Percentiles rank a stretch among this genome's conserved stretches.
These are phyloP conservation scores for Gentiana straminea DNA, from an alignment of 257 asterid species.

Conservation along the genomic window DNA sequence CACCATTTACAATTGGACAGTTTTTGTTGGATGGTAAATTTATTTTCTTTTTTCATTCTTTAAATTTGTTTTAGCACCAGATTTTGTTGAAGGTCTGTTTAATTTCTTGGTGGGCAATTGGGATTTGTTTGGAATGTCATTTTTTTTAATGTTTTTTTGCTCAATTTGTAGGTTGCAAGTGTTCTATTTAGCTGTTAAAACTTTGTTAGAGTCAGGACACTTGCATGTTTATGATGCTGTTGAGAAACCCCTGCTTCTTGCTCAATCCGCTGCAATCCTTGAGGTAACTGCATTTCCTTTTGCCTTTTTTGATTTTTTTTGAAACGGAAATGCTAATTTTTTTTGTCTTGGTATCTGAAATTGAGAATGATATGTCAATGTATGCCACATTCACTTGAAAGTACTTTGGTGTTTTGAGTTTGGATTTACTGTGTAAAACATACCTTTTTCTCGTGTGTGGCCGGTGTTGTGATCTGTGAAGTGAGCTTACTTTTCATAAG, in stretches of 20 bases:
- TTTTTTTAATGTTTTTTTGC: background rate
- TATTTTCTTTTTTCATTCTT: background rate
- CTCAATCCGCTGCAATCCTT: conserved; percentile 78
- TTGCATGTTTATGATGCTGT: conserved; percentile 69
- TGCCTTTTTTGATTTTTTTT: background rate
- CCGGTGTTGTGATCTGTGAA: too few relatives aligned
- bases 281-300: conserved; percentile 23
- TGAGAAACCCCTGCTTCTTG: conserved; percentile 65
- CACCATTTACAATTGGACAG: conserved; percentile 61
- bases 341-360: too few relatives aligned
- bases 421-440: too few relatives aligned
- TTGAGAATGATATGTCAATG: too few relatives aligned
- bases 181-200: conserved; percentile 48
- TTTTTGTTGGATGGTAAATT: conserved; percentile 68
- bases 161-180: conserved; percentile 44
- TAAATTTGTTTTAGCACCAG: background rate
- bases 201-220: conserved; percentile 52
- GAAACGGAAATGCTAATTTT: too few relatives aligned
- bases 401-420: too few relatives aligned
- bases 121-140: background rate
- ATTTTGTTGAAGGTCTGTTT: conserved; percentile 4
- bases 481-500: too few relatives aligned
- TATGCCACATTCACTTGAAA: too few relatives aligned
- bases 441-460: too few relatives aligned
- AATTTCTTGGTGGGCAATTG: background rate